phyloP scores from a whole-genome alignment of 225 moss, liverwort and hornwort genomes.

The Pseudisothecium myosuroides region DNA sequence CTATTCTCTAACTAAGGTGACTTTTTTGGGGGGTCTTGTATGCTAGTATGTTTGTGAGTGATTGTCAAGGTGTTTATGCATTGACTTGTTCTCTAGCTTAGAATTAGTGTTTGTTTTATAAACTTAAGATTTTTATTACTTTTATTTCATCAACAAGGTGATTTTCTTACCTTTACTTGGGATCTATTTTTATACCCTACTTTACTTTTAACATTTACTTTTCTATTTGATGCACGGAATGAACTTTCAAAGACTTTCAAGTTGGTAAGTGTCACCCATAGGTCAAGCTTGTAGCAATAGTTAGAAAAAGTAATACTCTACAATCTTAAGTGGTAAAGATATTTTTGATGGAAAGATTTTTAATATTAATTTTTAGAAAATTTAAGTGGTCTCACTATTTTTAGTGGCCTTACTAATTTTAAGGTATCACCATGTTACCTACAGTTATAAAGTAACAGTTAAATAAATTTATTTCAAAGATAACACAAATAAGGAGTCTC shows the following conservation, averaged over 20 bases:
- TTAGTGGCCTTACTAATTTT: neutral
- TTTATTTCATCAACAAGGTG: neutral
- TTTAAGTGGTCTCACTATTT: neutral
- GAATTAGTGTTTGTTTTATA: neutral
- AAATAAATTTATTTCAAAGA: neutral
- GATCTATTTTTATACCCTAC: neutral
- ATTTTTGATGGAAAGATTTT: neutral
- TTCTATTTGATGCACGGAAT: rapidly evolving
- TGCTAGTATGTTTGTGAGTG: neutral
- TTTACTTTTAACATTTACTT: too few species aligned
- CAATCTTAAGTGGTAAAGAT: neutral
- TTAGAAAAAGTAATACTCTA: neutral
- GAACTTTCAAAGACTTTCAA: neutral
- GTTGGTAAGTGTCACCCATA: neutral
- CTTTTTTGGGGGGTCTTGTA: neutral
- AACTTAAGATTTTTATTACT: neutral
- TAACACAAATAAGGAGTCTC: neutral
- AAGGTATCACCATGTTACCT: neutral
- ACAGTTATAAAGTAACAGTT: neutral
- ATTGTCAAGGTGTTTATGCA: neutral
- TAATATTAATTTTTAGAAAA: too few species aligned
- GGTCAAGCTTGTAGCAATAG: neutral
- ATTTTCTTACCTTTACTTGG: neutral
- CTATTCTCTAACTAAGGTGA: neutral
- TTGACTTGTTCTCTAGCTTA: neutral